phyloP scores from a whole-genome alignment of 2,329 filamentous ascomycete genomes.

The Sporothrix sp. region DNA sequence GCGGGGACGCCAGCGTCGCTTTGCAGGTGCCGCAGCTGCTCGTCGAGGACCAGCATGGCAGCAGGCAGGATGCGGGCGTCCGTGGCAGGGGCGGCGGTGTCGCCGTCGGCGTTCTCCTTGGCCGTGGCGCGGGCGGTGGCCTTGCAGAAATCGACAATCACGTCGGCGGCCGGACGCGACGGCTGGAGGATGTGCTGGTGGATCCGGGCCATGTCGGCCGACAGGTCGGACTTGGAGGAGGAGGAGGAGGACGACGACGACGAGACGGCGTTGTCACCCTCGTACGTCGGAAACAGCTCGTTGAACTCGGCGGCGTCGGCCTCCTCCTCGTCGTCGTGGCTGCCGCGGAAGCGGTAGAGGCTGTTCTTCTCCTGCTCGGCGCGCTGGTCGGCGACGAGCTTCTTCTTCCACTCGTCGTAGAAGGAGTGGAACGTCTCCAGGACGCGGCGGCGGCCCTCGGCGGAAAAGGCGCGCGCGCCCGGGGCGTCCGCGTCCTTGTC shows the following conservation, averaged over 20 bases:
- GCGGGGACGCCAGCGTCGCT: slow-evolving; percentile 19
- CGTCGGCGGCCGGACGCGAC: slow-evolving; percentile 30
- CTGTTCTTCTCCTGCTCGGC: slow-evolving; percentile 64
- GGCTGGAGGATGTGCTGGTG: slow-evolving; percentile 47
- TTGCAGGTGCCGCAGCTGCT: slow-evolving; percentile 35
- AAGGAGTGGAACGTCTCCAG: slow-evolving; percentile 61
- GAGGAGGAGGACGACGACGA: not conserved
- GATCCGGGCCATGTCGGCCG: slow-evolving; percentile 50
- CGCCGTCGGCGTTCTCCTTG: slow-evolving; percentile 16
- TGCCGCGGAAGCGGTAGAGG: slow-evolving; percentile 75
- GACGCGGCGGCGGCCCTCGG: slow-evolving; percentile 41
- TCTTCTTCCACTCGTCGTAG: slow-evolving; percentile 71
- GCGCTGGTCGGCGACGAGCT: slow-evolving; percentile 65
- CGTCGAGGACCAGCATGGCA: slow-evolving; percentile 54
- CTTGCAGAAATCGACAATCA: slow-evolving; percentile 36
- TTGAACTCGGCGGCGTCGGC: slow-evolving; percentile 64
- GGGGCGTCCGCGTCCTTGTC: slow-evolving; percentile 30
- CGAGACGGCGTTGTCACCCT: slow-evolving; percentile 22
- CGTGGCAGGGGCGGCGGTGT: slow-evolving; percentile 25
- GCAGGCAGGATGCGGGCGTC: slow-evolving; percentile 54
- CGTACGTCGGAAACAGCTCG: slow-evolving; percentile 72
- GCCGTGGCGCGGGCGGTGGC: slow-evolving; percentile 33
- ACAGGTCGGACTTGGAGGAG: slow-evolving; percentile 39
- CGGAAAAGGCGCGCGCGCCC: slow-evolving; percentile 25
- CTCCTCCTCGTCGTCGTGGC: slow-evolving; percentile 65